phyloP scores from a whole-genome alignment of 352 stramenopile genomes.

The Phytophthora rubi region DNA sequence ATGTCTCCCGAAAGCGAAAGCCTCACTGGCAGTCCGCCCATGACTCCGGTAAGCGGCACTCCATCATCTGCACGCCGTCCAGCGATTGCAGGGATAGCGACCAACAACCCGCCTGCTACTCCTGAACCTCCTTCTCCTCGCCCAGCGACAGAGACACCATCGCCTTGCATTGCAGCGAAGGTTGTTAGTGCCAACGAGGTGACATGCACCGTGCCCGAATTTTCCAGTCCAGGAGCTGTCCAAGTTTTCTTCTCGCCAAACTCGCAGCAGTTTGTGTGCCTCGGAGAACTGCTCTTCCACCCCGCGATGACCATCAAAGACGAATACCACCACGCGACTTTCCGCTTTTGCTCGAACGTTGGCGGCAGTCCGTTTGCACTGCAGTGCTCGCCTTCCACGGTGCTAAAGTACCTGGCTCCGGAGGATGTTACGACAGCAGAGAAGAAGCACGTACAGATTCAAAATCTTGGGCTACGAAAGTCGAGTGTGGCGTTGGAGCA shows the following conservation, averaged over 20 bases:
- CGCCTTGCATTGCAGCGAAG: slow-evolving; percentile 60
- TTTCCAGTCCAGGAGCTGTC: slow-evolving; percentile 44
- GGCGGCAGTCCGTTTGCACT: slow-evolving; percentile 60
- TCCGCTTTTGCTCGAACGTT: slow-evolving; percentile 71
- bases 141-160: slow-evolving; percentile 12
- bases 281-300: slow-evolving; percentile 66
- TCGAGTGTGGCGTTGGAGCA: slow-evolving; percentile 21
- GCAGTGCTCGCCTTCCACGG: slow-evolving; percentile 58
- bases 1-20: slow-evolving; percentile 38
- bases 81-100: slow-evolving; percentile 6
- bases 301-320: slow-evolving; percentile 60
- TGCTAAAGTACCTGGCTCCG: slow-evolving; percentile 49
- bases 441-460: slow-evolving; percentile 34
- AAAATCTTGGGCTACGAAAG: slow-evolving; percentile 32
- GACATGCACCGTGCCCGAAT: slow-evolving; percentile 64
- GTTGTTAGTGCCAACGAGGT: slow-evolving; percentile 53
- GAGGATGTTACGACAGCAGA: slow-evolving; percentile 57
- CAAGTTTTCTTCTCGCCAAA: slow-evolving; percentile 74
- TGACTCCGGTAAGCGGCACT: slow-evolving; percentile 3
- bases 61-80: slow-evolving; percentile 2
- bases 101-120: not conserved
- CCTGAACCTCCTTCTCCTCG: slow-evolving; percentile 7
- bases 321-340: slow-evolving; percentile 32
- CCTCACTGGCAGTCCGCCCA: not conserved
- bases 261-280: slow-evolving; percentile 72